Evolutionary conservation across 2,329 filamentous ascomycete species (phyloP).

Genomic region (Colletotrichum lini): DNA sequence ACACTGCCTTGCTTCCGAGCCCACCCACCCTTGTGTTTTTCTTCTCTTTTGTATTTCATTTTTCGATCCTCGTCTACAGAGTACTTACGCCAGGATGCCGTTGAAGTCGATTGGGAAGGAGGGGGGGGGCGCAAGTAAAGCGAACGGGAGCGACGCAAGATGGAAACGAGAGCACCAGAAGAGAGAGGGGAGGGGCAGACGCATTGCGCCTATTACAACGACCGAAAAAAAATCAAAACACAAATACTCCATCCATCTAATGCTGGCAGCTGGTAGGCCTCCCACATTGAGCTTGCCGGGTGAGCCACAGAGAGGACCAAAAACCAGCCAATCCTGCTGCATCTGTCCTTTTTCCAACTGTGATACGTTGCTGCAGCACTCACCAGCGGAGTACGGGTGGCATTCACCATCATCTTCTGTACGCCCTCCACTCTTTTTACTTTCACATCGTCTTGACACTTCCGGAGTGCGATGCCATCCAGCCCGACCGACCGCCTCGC

Average conservation of each 20-base stretch:
- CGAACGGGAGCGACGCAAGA: slow-evolving; percentile 24
- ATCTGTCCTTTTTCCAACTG: not conserved
- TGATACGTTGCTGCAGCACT: slow-evolving; percentile 8
- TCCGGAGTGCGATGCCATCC: slow-evolving; percentile 33
- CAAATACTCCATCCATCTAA: not conserved
- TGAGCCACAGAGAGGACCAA: slow-evolving; percentile 11
- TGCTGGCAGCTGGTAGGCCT: not conserved
- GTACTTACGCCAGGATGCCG: slow-evolving; percentile 14
- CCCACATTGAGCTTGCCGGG: not conserved
- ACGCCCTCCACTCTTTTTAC: slow-evolving; percentile 37
- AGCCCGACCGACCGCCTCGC: not conserved
- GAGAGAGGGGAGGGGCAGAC: not conserved
- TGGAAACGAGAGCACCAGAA: not conserved
- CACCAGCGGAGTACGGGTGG: not conserved
- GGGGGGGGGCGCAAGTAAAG: slow-evolving; percentile 14
- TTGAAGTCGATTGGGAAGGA: slow-evolving; percentile 24
- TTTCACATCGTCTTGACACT: slow-evolving; percentile 32
- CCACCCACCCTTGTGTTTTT: not conserved
- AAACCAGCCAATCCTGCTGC: not conserved
- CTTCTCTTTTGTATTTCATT: not conserved
- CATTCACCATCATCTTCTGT: not conserved
- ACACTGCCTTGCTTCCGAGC: slow-evolving; percentile 10
- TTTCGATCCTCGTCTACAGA: too few species aligned
- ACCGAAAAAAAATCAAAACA: not conserved
- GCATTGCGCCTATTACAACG: slow-evolving; percentile 1